These are phyloP conservation scores for Ceriops decandra DNA, from an alignment of 345 rosid genomes.

Conservation along the genomic window DNA sequence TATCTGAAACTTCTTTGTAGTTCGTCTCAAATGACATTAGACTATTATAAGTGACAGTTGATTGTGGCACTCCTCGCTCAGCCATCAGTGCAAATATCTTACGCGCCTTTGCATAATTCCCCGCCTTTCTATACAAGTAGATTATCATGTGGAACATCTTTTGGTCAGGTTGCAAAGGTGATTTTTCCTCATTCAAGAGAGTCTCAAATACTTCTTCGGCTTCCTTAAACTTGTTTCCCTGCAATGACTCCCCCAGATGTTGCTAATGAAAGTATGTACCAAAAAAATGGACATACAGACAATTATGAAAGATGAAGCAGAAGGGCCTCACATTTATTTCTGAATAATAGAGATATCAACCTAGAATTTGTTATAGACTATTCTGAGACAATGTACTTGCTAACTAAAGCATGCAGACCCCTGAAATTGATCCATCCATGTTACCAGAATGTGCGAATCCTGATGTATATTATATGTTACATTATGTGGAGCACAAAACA, in stretches of 20 bases:
- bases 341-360: too few species aligned
- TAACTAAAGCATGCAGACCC: not conserved
- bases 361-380: too few species aligned
- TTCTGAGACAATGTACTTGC: not conserved
- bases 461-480: too few species aligned
- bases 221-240: conserved; percentile 82
- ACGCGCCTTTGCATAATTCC: conserved; percentile 79
- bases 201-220: conserved; percentile 79
- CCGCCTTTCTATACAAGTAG: conserved; percentile 85
- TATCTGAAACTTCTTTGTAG: conserved; percentile 94
- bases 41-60: conserved; percentile 83
- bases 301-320: not conserved
- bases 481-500: too few species aligned
- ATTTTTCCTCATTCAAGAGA: conserved; percentile 61
- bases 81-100: conserved; percentile 68
- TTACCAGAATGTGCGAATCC: too few species aligned
- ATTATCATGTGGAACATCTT: conserved; percentile 97
- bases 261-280: conserved; percentile 8
- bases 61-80: conserved; percentile 60
- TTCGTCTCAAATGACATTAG: conserved; percentile 86
- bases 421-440: not conserved
- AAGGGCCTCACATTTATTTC: not conserved
- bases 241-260: conserved; percentile 15
- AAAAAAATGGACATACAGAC: not conserved
- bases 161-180: conserved; percentile 81